phyloP scores from a whole-genome alignment of 345 rosid species.

The Populus pruinosa region DNA sequence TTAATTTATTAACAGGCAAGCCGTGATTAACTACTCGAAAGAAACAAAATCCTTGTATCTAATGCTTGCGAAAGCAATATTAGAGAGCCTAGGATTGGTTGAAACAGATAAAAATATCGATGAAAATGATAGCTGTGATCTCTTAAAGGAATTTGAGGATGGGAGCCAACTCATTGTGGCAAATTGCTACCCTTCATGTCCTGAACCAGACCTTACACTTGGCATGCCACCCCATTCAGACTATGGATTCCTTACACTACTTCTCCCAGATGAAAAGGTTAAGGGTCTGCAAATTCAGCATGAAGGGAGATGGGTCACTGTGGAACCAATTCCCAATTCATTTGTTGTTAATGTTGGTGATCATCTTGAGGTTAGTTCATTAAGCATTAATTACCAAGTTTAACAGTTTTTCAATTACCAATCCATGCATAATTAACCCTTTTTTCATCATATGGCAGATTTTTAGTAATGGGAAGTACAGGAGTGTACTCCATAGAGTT shows the following conservation, averaged over 20 bases:
- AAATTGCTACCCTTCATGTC: slow-evolving; percentile 39
- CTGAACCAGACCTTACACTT: slow-evolving; percentile 36
- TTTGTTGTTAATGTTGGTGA: slow-evolving; percentile 39
- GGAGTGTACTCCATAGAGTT: slow-evolving; percentile 41
- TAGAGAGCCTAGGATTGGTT: slow-evolving; percentile 30
- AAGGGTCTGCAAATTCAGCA: slow-evolving; percentile 38
- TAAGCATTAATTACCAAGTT: not conserved
- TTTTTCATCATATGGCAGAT: slow-evolving; percentile 14
- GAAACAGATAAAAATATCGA: not conserved
- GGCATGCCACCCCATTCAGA: slow-evolving; percentile 41
- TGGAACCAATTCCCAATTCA: slow-evolving; percentile 28
- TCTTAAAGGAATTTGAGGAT: slow-evolving; percentile 5
- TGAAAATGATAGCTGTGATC: not conserved
- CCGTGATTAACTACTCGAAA: slow-evolving; percentile 27
- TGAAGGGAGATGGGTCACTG: slow-evolving; percentile 32
- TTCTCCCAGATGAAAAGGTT: slow-evolving; percentile 38
- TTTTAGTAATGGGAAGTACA: slow-evolving; percentile 42
- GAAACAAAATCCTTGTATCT: slow-evolving; percentile 24
- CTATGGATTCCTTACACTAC: slow-evolving; percentile 38
- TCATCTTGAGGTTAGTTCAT: slow-evolving; percentile 38
- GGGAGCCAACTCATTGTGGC: slow-evolving; percentile 26
- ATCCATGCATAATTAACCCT: not conserved
- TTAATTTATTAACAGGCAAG: slow-evolving; percentile 21
- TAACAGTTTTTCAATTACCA: not conserved
- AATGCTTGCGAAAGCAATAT: slow-evolving; percentile 29